Conservation (phyloP, 495 filamentous ascomycete species). For the Durotheca rogersii region DNA sequence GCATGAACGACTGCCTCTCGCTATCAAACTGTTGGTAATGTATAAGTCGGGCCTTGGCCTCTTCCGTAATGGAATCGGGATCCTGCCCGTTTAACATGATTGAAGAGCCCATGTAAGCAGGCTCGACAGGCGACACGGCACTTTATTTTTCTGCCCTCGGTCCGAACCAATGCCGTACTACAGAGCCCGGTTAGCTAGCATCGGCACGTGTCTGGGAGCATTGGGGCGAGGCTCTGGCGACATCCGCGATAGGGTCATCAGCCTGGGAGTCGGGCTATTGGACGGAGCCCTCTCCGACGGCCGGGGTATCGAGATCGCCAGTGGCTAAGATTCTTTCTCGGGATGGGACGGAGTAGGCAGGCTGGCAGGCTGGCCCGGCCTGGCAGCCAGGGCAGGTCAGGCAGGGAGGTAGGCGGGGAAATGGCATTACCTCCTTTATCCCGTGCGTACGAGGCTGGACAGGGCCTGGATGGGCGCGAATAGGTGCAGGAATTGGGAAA, state of each 20-base stretch:
- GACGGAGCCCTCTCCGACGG: neutral
- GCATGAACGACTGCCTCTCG: conserved; percentile 29
- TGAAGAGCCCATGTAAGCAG: conserved; percentile 30
- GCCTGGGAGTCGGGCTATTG: neutral
- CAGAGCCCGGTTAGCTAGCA: neutral
- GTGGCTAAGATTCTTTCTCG: neutral
- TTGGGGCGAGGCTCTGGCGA: neutral
- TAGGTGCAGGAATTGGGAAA: no score
- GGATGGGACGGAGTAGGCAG: neutral
- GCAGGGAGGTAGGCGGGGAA: no score
- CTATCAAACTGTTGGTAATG: conserved; percentile 30
- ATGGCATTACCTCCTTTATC: neutral
- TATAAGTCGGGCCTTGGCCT: conserved; percentile 18
- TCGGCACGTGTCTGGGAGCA: neutral
- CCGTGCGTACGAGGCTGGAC: neutral
- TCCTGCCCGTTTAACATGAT: conserved; percentile 28
- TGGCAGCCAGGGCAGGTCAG: no score
- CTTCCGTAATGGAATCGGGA: conserved; percentile 13
- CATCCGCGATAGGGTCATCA: neutral
- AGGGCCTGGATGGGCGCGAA: neutral
- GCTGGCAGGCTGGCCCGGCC: no score
- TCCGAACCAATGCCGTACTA: neutral
- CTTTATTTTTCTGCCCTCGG: no score
- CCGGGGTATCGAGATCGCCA: neutral
- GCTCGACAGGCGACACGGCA: no score